Percentiles rank a stretch among this genome's conserved stretches.
These are phyloP conservation scores for Nakazawaea siamensis DNA, from an alignment of 805 yeast genomes.

Conservation along the genomic window DNA sequence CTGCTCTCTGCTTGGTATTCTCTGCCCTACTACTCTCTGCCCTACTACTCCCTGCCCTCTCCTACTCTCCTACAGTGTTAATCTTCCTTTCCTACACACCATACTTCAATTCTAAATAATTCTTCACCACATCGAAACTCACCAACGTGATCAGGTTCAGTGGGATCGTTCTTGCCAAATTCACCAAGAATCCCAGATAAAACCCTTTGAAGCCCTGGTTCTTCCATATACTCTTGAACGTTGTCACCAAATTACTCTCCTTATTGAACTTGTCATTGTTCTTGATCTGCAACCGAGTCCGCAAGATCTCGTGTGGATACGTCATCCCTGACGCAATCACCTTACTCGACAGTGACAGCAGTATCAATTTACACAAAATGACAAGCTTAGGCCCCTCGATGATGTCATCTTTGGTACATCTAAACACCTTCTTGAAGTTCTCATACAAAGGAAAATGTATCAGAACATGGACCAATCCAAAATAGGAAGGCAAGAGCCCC, in stretches of 20 bases:
- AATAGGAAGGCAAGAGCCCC: conserved; percentile 83
- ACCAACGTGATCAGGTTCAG: conserved; percentile 93
- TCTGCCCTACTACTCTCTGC: no score
- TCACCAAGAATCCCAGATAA: conserved; percentile 83
- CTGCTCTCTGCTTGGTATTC: no score
- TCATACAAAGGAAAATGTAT: conserved; percentile 95
- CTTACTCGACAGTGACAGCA: conserved; percentile 75
- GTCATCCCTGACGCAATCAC: conserved; percentile 85
- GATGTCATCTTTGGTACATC: conserved; percentile 18
- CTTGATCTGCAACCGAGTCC: conserved; percentile 80
- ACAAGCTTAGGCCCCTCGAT: conserved; percentile 2
- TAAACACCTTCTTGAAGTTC: conserved; percentile 52
- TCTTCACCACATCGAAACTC: conserved; percentile 76
- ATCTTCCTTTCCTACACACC: no score
- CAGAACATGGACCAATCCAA: conserved; percentile 90
- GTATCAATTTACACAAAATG: conserved; percentile 32
- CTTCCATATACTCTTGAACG: conserved; percentile 33
- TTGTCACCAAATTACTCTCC: conserved; percentile 17
- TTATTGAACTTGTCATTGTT: conserved; percentile 11
- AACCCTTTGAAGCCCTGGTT: conserved; percentile 78
- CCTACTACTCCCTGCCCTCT: no score
- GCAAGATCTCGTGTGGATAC: conserved; percentile 90
- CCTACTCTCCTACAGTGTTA: no score
- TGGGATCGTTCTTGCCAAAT: conserved; percentile 86
- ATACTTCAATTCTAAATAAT: conserved; percentile 41